Conservation (phyloP, 2,329 filamentous ascomycete species). For the Sporothrix protearum region DNA sequence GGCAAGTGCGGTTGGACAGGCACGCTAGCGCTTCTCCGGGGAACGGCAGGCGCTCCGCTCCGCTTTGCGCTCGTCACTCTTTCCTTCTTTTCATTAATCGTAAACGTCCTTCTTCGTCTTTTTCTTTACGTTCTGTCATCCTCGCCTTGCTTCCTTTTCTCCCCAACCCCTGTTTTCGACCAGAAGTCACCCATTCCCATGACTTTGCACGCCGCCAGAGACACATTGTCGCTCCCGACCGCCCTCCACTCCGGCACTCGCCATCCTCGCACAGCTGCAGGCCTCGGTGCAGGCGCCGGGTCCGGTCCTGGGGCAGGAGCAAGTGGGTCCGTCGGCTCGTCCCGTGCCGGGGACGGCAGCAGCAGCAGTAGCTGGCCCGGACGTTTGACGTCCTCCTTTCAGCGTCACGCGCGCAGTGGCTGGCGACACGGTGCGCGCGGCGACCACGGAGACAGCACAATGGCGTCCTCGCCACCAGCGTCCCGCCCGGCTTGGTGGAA, state of each 20-base stretch:
- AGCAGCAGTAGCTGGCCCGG: conserved; percentile 9
- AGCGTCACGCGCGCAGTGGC: conserved; percentile 4
- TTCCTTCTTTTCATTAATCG: neutral
- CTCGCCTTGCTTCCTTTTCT: neutral
- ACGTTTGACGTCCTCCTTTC: conserved; percentile 8
- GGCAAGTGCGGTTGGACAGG: neutral
- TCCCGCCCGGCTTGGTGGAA: conserved; percentile 62
- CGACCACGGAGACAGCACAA: neutral
- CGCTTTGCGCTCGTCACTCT: neutral
- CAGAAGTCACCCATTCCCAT: neutral
- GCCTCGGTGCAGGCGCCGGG: conserved; percentile 10
- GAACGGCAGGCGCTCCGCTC: neutral
- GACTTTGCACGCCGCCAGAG: conserved; percentile 3
- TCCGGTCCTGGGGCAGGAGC: neutral
- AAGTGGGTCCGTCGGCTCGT: conserved; percentile 8
- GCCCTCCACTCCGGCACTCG: conserved; percentile 15
- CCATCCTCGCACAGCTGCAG: neutral
- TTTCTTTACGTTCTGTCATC: neutral
- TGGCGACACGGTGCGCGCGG: neutral
- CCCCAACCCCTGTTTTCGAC: no score
- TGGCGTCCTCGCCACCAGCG: neutral
- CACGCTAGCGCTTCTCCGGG: conserved; percentile 12
- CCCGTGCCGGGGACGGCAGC: neutral
- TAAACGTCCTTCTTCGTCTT: neutral
- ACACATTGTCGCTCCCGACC: conserved; percentile 20